A percentile compares a stretch with the other conserved stretches of the same genome.
These are phyloP conservation scores for Euptelea pleiosperma DNA, from an alignment of 164 flowering plant species.

Conservation along the genomic window DNA sequence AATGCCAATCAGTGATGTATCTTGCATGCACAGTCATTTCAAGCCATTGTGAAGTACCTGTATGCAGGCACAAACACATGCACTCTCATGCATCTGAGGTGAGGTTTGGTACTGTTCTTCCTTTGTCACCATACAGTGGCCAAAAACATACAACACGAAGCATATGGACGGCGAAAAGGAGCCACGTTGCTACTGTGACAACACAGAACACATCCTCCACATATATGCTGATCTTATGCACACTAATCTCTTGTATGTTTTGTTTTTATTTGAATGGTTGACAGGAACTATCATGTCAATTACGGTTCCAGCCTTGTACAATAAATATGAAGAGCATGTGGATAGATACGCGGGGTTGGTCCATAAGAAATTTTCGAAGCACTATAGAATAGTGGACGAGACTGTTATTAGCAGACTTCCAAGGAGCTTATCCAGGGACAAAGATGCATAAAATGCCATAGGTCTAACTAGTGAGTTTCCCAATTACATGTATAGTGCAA, in stretches of 20 bases:
- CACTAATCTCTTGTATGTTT: neutral
- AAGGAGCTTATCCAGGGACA: conserved; percentile 48
- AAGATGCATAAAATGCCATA: conserved; percentile 35
- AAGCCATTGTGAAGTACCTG: too few relatives aligned
- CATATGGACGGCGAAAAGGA: too few relatives aligned
- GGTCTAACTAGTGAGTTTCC: neutral
- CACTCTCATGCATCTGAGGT: too few relatives aligned
- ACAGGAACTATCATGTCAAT: conserved; percentile 70
- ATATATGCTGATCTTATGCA: neutral
- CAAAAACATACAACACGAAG: too few relatives aligned
- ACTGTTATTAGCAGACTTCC: conserved; percentile 66
- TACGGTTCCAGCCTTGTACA: conserved; percentile 81
- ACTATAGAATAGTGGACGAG: conserved; percentile 74
- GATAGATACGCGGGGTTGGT: conserved; percentile 67
- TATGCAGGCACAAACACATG: too few relatives aligned
- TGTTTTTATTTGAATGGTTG: conserved; percentile 6
- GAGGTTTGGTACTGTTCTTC: too few relatives aligned
- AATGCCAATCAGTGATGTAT: too few relatives aligned
- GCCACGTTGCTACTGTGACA: too few relatives aligned
- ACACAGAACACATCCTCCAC: too few relatives aligned
- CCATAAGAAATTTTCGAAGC: conserved; percentile 56
- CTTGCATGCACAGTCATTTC: too few relatives aligned
- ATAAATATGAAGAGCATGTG: conserved; percentile 52
- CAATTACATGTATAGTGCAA: conserved; percentile 5
- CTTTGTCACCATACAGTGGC: too few relatives aligned